Percentiles rank a stretch among this genome's conserved stretches.
Evolutionary conservation across 2,329 filamentous ascomycete species (phyloP).

Genomic region (Colletotrichum liriopes): DNA sequence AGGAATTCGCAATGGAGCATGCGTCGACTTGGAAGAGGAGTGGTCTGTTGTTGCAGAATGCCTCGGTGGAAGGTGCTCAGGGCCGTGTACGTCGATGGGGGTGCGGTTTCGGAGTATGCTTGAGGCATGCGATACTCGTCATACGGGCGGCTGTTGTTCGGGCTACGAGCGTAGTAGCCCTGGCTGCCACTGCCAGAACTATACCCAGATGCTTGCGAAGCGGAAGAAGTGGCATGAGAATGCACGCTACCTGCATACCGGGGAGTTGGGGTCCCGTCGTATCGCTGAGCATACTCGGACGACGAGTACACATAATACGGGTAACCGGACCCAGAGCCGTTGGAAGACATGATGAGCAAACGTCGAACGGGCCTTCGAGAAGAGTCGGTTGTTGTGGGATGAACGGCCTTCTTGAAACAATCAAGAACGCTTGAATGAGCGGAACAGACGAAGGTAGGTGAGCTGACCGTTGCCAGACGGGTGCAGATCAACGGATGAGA

Average conservation of each 20-base stretch:
- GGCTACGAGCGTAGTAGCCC: conserved; percentile 23
- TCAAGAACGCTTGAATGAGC: not conserved
- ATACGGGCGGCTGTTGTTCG: not conserved
- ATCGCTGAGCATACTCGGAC: not conserved
- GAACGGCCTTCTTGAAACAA: not conserved
- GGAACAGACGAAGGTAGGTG: not conserved
- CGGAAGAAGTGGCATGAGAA: conserved; percentile 13
- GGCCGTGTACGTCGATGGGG: conserved; percentile 45
- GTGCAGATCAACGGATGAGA: not conserved
- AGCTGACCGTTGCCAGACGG: not conserved
- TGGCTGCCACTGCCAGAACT: conserved; percentile 18
- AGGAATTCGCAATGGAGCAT: conserved; percentile 64
- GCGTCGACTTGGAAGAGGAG: conserved; percentile 32
- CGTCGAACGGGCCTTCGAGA: not conserved
- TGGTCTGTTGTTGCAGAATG: not conserved
- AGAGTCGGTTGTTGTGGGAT: not conserved
- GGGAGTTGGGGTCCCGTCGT: conserved; percentile 14
- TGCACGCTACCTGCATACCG: not conserved
- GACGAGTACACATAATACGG: not conserved
- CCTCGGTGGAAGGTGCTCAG: conserved; percentile 22
- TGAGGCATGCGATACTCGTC: conserved; percentile 19
- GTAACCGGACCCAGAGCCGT: not conserved
- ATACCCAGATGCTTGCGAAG: conserved; percentile 13
- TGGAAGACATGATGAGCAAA: conserved; percentile 7
- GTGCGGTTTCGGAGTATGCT: conserved; percentile 44